Conservation (phyloP, 163 green algal species). For the Coccomyxa subellipsoidea region DNA sequence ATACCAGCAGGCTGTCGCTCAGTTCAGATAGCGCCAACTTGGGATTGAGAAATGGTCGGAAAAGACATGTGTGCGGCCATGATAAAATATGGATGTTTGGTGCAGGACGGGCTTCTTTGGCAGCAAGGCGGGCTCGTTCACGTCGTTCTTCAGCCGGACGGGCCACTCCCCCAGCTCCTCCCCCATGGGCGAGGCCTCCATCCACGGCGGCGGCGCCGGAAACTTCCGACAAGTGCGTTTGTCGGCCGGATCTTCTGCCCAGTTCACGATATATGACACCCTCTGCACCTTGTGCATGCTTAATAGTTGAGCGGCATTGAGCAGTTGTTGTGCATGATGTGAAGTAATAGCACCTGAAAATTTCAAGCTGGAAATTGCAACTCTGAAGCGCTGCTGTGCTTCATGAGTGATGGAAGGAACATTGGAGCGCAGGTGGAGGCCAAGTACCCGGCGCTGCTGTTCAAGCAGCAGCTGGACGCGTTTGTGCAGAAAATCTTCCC, state of each 20-base stretch:
- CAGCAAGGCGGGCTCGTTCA: slow-evolving; percentile 42
- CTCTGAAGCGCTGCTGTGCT: not conserved
- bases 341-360: no score
- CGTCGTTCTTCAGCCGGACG: slow-evolving; percentile 51
- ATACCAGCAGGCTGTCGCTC: no score
- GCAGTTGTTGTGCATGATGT: no score
- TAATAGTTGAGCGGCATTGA: no score
- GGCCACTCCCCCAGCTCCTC: slow-evolving; percentile 13
- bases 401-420: not conserved
- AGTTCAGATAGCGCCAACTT: no score
- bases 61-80: no score
- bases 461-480: slow-evolving; percentile 99
- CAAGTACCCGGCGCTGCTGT: slow-evolving; percentile 98
- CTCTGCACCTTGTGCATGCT: no score
- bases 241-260: not conserved
- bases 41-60: no score
- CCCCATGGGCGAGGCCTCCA: slow-evolving; percentile 68
- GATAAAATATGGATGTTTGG: no score
- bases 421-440: slow-evolving; percentile 75
- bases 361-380: no score
- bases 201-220: slow-evolving; percentile 80
- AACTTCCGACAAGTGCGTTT: slow-evolving; percentile 68
- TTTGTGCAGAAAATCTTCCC: slow-evolving; percentile 99
- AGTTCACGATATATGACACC: not conserved
- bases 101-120: slow-evolving; percentile 30